Percentiles rank a stretch among this genome's conserved stretches.
phyloP scores from a whole-genome alignment of 2,329 filamentous ascomycete species.

The Ramularia collo-cygni region DNA sequence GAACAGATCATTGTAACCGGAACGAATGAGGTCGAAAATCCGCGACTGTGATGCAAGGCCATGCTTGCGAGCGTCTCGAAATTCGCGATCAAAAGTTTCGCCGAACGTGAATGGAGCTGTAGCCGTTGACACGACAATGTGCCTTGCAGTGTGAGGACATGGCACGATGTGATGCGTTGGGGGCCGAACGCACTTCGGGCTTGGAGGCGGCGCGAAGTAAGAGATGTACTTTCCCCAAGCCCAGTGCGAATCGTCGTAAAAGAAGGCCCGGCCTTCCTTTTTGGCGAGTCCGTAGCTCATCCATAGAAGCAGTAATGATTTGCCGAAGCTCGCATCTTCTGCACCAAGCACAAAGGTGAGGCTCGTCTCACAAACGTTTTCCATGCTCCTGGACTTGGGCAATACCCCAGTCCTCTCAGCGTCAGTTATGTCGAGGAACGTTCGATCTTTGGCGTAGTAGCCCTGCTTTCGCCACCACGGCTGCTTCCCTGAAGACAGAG shows the following conservation, averaged over 20 bases:
- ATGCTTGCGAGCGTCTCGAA: constrained; percentile 18
- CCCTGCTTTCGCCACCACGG: constrained; percentile 41
- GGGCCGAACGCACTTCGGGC: constrained; percentile 61
- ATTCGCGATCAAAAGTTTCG: constrained; percentile 48
- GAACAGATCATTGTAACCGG: constrained; percentile 69
- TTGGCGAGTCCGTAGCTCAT: constrained; percentile 73
- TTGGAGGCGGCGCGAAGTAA: constrained; percentile 63
- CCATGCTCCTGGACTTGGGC: constrained; percentile 11
- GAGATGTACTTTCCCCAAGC: constrained; percentile 68
- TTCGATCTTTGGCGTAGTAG: constrained; percentile 58
- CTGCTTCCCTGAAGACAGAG: constrained; percentile 18
- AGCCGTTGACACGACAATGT: constrained; percentile 65
- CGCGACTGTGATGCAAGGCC: constrained; percentile 42
- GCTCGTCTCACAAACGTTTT: constrained; percentile 58
- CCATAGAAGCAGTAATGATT: constrained; percentile 72
- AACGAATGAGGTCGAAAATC: constrained; percentile 61
- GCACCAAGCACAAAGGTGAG: constrained; percentile 74
- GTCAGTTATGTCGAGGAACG: constrained; percentile 69
- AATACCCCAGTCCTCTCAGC: constrained; percentile 61
- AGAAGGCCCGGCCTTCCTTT: constrained; percentile 68
- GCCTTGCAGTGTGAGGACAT: constrained; percentile 67
- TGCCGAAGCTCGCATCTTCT: constrained; percentile 68
- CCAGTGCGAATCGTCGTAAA: constrained; percentile 78
- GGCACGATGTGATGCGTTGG: constrained; percentile 70
- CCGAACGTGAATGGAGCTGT: constrained; percentile 62